These are phyloP conservation scores for Yarrowia osloensis DNA, from an alignment of 805 yeast genomes.

Conservation along the genomic window DNA sequence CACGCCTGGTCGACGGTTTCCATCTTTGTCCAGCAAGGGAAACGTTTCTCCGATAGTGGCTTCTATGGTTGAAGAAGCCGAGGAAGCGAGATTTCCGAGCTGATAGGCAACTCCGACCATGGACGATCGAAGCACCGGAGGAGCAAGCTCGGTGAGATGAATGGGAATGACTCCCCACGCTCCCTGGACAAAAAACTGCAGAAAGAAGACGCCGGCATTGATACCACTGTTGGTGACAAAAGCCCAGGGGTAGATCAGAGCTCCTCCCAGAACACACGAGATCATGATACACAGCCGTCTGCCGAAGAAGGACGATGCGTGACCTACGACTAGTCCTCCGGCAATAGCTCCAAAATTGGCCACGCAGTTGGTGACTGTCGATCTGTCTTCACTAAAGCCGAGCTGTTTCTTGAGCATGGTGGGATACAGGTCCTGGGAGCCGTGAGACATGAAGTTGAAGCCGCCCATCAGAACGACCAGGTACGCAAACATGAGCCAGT, in stretches of 20 bases:
- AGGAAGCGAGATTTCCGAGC: conserved; percentile 54
- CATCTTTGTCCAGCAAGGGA: not conserved
- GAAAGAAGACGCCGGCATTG: conserved; percentile 2
- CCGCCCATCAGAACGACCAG: conserved; percentile 63
- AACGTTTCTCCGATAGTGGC: conserved; percentile 52
- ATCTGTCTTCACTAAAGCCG: conserved; percentile 46
- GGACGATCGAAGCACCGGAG: not conserved
- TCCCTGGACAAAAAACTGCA: conserved; percentile 5
- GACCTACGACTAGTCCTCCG: not conserved
- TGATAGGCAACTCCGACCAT: conserved; percentile 6
- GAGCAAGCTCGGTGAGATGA: not conserved
- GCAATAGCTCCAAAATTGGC: conserved; percentile 6
- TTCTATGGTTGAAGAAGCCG: conserved; percentile 73
- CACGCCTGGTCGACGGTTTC: not conserved
- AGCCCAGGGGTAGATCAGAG: conserved; percentile 12
- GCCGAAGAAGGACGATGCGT: not conserved
- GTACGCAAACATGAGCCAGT: conserved; percentile 63
- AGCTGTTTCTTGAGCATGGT: conserved; percentile 61
- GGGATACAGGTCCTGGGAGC: conserved; percentile 72
- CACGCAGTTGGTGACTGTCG: not conserved
- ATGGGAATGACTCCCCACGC: conserved; percentile 9
- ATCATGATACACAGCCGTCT: conserved; percentile 1
- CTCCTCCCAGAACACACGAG: not conserved
- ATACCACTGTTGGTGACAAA: conserved; percentile 2
- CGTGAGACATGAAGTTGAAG: conserved; percentile 46